Conservation (phyloP, 176 grass and related monocot genomes). For the Themeda triandra region DNA sequence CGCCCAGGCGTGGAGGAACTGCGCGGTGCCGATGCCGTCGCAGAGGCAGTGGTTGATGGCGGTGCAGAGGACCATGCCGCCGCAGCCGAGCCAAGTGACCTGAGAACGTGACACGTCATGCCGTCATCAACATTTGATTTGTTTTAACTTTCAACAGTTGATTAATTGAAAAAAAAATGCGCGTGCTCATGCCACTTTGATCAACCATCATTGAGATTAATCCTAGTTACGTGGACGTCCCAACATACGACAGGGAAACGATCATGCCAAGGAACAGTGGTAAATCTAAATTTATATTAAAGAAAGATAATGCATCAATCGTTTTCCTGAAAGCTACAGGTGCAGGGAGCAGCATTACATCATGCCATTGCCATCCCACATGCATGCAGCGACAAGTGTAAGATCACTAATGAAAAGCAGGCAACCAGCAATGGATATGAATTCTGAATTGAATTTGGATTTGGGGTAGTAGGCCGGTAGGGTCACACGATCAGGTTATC, state of each 20-base stretch:
- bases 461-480: no score
- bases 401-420: background rate
- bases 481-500: background rate
- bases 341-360: background rate
- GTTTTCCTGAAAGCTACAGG: conserved; percentile 26
- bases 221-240: background rate
- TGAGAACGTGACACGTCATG: conserved; percentile 5
- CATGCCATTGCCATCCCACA: conserved; percentile 6
- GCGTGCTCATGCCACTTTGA: background rate
- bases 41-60: conserved; percentile 91
- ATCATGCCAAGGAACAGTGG: background rate
- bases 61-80: conserved; percentile 77
- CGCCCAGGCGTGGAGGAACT: conserved; percentile 89
- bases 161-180: background rate
- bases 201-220: background rate
- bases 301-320: background rate
- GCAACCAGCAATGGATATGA: background rate
- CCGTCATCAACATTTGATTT: background rate
- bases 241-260: background rate
- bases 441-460: background rate
- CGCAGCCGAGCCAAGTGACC: conserved; percentile 85
- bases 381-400: background rate
- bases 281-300: background rate
- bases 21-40: conserved; percentile 78
- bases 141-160: background rate